phyloP scores from a whole-genome alignment of 371 early-diverging fungal species.

The Mortierella sp. region DNA sequence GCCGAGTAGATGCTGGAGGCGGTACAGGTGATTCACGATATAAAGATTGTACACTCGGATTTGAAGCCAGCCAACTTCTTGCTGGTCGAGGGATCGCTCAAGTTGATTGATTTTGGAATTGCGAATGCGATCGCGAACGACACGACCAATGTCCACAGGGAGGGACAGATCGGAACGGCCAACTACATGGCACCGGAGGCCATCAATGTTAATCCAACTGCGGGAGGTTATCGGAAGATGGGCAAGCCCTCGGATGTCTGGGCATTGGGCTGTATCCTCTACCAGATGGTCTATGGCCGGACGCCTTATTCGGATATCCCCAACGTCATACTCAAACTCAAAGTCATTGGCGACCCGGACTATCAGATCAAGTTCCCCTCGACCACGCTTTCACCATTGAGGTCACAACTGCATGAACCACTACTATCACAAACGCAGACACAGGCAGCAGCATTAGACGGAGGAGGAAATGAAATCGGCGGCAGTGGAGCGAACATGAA shows the following conservation, averaged over 20 bases:
- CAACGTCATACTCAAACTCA: slow-evolving; percentile 73
- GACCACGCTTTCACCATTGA: slow-evolving; percentile 55
- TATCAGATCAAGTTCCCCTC: slow-evolving; percentile 73
- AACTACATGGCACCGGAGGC: slow-evolving; percentile 99
- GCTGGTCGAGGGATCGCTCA: slow-evolving; percentile 85
- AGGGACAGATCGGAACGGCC: slow-evolving; percentile 93
- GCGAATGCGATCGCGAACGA: slow-evolving; percentile 94
- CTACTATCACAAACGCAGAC: not conserved
- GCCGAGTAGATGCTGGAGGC: slow-evolving; percentile 90
- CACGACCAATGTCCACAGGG: slow-evolving; percentile 95
- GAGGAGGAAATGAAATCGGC: slow-evolving; percentile 4
- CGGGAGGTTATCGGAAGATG: slow-evolving; percentile 56
- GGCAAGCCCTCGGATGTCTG: slow-evolving; percentile 94
- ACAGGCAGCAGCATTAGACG: slow-evolving; percentile 20
- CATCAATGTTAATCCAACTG: slow-evolving; percentile 22
- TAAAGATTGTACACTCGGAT: slow-evolving; percentile 94
- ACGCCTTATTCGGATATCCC: slow-evolving; percentile 88
- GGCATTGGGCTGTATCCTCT: slow-evolving; percentile 98
- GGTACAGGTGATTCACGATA: slow-evolving; percentile 89
- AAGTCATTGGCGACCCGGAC: slow-evolving; percentile 76
- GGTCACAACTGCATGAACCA: not conserved
- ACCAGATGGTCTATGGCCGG: slow-evolving; percentile 94
- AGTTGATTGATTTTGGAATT: slow-evolving; percentile 99
- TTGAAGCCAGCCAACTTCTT: slow-evolving; percentile 98
- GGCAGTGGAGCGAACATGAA: not conserved